phyloP scores from a whole-genome alignment of 225 moss, liverwort and hornwort species.

The Sphagnum tenellum region DNA sequence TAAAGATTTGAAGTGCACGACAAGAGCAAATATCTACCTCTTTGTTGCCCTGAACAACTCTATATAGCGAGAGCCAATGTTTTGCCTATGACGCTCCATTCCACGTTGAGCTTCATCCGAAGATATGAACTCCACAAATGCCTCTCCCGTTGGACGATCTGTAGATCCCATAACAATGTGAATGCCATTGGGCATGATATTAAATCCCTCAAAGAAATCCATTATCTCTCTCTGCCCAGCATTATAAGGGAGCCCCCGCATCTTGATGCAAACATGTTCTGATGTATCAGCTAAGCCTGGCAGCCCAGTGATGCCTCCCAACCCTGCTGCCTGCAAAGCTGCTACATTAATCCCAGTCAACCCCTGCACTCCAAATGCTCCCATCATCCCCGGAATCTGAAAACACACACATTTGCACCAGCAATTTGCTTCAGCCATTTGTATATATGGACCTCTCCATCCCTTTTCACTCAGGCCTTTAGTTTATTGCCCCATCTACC shows the following conservation, averaged over 20 bases:
- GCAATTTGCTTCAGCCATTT: constrained; percentile 9
- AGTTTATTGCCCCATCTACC: not conserved
- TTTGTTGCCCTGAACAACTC: constrained; percentile 97
- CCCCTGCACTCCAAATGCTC: constrained; percentile 98
- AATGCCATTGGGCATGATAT: constrained; percentile 90
- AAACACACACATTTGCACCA: constrained; percentile 38
- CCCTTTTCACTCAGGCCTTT: too few species aligned
- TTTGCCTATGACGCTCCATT: constrained; percentile 99
- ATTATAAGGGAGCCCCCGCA: constrained; percentile 99
- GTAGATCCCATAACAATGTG: constrained; percentile 99
- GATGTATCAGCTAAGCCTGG: constrained; percentile 87
- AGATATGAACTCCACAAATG: constrained; percentile 94
- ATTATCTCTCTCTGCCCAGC: constrained; percentile 99
- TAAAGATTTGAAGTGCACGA: too few species aligned
- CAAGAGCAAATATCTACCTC: constrained; percentile 35
- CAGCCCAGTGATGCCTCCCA: constrained; percentile 83
- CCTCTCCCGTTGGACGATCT: constrained; percentile 98
- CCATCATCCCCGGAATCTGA: constrained; percentile 99
- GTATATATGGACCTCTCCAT: constrained; percentile 1
- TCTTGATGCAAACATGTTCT: constrained; percentile 98
- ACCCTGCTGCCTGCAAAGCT: constrained; percentile 93
- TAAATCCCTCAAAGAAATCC: constrained; percentile 99
- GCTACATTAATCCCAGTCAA: constrained; percentile 99
- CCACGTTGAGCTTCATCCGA: constrained; percentile 96
- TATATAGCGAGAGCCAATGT: constrained; percentile 96